Conservation (phyloP, 192 early-diverging fungal genomes). For the Coemansia sp. region DNA sequence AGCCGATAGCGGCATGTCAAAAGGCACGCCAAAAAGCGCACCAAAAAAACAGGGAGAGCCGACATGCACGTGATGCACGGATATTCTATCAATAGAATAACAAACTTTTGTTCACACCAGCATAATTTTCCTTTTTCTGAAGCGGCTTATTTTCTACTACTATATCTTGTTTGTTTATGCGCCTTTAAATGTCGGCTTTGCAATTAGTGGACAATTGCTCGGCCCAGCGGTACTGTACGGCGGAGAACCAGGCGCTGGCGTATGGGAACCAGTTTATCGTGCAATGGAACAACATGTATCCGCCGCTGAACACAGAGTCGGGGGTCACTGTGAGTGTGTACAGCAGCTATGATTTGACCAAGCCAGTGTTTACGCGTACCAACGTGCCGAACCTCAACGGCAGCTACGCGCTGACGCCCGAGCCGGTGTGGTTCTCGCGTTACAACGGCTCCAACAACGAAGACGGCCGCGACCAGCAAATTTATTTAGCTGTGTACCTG, state of each 20-base stretch:
- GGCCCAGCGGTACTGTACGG: constrained; percentile 34
- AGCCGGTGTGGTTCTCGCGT: constrained; percentile 36
- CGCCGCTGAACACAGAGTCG: constrained; percentile 39
- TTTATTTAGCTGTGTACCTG: constrained; percentile 42
- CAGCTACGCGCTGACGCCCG: constrained; percentile 20
- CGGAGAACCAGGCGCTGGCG: constrained; percentile 11
- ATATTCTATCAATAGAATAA: not conserved
- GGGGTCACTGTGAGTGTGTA: constrained; percentile 33
- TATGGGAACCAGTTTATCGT: constrained; percentile 38
- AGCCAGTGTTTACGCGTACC: constrained; percentile 15
- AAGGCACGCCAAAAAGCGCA: too few relatives aligned
- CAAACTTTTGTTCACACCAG: not conserved
- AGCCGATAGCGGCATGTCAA: too few relatives aligned
- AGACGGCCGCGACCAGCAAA: constrained; percentile 22
- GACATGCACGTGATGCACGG: not conserved
- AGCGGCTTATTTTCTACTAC: constrained; percentile 3
- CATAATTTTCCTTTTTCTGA: constrained; percentile 10
- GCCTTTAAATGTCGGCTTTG: constrained; percentile 15
- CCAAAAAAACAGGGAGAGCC: not conserved
- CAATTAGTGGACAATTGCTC: constrained; percentile 36
- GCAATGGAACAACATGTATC: constrained; percentile 43
- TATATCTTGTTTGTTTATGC: constrained; percentile 9
- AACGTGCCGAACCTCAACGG: constrained; percentile 35
- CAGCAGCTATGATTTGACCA: constrained; percentile 38
- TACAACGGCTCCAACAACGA: constrained; percentile 26